phyloP scores from a whole-genome alignment of 2,329 filamentous ascomycete genomes.

The Pochonia chlamydosporia region DNA sequence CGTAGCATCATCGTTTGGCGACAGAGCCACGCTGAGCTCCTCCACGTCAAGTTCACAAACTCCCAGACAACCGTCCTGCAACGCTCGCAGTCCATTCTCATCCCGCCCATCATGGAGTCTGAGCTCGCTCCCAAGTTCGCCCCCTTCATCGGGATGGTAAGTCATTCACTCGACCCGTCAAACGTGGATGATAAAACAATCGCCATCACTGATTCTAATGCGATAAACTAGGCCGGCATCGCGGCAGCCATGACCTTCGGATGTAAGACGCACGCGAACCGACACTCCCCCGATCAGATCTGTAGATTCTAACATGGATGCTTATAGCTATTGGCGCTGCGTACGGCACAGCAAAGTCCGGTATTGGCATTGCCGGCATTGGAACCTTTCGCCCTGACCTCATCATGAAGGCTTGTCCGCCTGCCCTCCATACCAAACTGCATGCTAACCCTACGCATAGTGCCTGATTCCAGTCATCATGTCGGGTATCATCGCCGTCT shows the following conservation, averaged over 20 bases:
- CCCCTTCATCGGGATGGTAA: constrained; percentile 83
- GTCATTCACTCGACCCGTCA: constrained; percentile 20
- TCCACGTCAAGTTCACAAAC: too few species aligned
- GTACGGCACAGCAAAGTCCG: constrained; percentile 83
- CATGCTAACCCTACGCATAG: constrained; percentile 31
- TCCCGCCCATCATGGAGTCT: constrained; percentile 44
- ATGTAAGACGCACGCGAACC: constrained; percentile 47
- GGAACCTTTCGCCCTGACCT: constrained; percentile 80
- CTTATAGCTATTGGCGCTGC: constrained; percentile 62
- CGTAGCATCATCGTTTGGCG: neutral
- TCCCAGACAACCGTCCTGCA: neutral
- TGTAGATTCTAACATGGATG: constrained; percentile 10
- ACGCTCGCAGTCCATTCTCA: neutral
- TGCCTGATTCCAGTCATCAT: constrained; percentile 88
- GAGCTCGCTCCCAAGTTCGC: constrained; percentile 72
- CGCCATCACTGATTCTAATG: too few species aligned
- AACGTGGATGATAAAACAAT: too few species aligned
- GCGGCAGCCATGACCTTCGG: constrained; percentile 79
- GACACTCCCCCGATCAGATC: neutral
- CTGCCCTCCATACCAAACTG: neutral
- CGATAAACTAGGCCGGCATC: constrained; percentile 59
- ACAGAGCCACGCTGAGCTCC: constrained; percentile 3
- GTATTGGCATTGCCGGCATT: constrained; percentile 80
- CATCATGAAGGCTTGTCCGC: constrained; percentile 71
- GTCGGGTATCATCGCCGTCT: constrained; percentile 98